phyloP scores from a whole-genome alignment of 345 rosid species.

The Fremontodendron californicum region DNA sequence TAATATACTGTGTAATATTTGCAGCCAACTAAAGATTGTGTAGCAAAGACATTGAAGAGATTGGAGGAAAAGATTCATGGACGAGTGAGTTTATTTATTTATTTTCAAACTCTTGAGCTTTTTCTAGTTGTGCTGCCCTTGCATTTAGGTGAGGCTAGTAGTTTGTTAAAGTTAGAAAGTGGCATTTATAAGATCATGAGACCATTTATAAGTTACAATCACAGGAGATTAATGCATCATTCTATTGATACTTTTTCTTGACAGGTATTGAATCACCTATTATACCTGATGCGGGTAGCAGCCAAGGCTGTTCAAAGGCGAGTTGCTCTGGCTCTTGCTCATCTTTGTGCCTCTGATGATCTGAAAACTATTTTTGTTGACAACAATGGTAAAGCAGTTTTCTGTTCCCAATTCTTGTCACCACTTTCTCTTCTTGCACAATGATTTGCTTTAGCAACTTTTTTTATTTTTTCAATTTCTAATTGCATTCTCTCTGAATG shows the following conservation, averaged over 20 bases:
- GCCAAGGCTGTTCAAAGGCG: constrained; percentile 48
- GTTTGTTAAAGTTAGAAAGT: neutral
- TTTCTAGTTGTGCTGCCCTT: neutral
- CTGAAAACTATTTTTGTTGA: constrained; percentile 54
- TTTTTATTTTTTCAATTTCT: neutral
- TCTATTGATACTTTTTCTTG: constrained; percentile 12
- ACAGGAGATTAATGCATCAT: neutral
- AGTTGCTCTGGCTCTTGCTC: constrained; percentile 66
- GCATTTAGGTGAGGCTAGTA: neutral
- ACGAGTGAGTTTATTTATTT: constrained; percentile 46
- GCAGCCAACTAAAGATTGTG: constrained; percentile 75
- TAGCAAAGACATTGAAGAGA: constrained; percentile 60
- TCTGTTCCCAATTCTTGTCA: neutral
- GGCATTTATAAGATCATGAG: neutral
- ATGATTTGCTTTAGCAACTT: neutral
- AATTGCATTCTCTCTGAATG: constrained; percentile 1
- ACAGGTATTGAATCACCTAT: constrained; percentile 51
- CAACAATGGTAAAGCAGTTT: constrained; percentile 43
- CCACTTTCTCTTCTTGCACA: neutral
- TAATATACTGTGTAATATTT: neutral
- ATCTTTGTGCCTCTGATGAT: constrained; percentile 59
- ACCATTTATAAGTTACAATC: neutral
- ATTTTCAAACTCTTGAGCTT: neutral
- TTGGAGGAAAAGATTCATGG: constrained; percentile 66
- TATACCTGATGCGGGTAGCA: constrained; percentile 49